Percentiles rank a stretch among this genome's conserved stretches.
Evolutionary conservation across 495 filamentous ascomycete species (phyloP).

Genomic region (Penicillium ochrochloron): DNA sequence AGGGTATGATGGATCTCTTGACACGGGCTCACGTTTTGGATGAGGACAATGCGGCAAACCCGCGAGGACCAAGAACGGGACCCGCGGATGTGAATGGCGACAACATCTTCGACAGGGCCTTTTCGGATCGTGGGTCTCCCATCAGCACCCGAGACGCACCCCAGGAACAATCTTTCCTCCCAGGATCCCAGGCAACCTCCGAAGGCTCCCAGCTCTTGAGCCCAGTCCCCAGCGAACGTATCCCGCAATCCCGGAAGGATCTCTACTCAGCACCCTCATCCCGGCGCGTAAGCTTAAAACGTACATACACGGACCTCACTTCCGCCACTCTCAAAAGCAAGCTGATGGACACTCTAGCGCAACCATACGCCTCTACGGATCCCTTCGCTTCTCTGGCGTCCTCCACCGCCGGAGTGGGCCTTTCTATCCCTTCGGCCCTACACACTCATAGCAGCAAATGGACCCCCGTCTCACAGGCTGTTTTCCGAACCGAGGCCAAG

Average conservation of each 20-base stretch:
- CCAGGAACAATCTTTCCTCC: conserved; percentile 18
- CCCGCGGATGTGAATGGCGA: conserved; percentile 68
- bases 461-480: conserved; percentile 90
- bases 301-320: conserved; percentile 84
- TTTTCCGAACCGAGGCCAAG: conserved; percentile 89
- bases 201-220: conserved; percentile 37
- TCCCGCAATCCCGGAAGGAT: conserved; percentile 38
- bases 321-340: conserved; percentile 74
- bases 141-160: conserved; percentile 27
- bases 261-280: conserved; percentile 49
- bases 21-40: conserved; percentile 76
- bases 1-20: conserved; percentile 88
- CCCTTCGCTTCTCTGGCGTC: conserved; percentile 49
- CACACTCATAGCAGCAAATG: conserved; percentile 89
- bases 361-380: conserved; percentile 70
- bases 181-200: conserved; percentile 26
- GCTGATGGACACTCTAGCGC: conserved; percentile 86
- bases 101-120: conserved; percentile 83
- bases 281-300: conserved; percentile 75
- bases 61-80: conserved; percentile 71
- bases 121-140: conserved; percentile 51
- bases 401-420: conserved; percentile 40
- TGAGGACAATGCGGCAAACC: conserved; percentile 49
- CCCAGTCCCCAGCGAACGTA: conserved; percentile 39
- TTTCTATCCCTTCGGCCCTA: conserved; percentile 55